A percentile compares a stretch with the other conserved stretches of the same genome.
These are phyloP conservation scores for Gentiana dahurica DNA, from an alignment of 257 asterid genomes.

Conservation along the genomic window DNA sequence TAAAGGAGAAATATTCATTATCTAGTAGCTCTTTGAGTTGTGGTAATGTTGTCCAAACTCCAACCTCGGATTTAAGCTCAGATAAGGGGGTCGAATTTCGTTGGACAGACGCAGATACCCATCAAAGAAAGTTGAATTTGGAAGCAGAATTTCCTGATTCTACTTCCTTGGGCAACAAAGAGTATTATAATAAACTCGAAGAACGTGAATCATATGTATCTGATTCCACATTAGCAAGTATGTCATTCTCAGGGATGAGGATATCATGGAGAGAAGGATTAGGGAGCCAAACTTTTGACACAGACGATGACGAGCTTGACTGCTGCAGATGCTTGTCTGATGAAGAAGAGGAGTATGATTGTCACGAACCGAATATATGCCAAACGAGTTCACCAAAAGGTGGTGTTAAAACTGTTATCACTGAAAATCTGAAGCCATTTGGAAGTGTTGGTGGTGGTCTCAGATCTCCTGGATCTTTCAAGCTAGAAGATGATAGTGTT, in stretches of 20 bases:
- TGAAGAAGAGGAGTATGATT: slow-evolving; percentile 52
- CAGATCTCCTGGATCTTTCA: slow-evolving; percentile 34
- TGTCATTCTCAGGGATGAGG: slow-evolving; percentile 41
- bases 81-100: slow-evolving; percentile 13
- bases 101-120: slow-evolving; percentile 15
- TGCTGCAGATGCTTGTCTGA: slow-evolving; percentile 65
- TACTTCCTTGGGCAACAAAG: slow-evolving; percentile 1
- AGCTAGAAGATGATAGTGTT: slow-evolving; percentile 33
- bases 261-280: slow-evolving; percentile 72
- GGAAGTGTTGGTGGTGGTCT: slow-evolving; percentile 9
- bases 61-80: slow-evolving; percentile 36
- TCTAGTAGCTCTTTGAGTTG: slow-evolving; percentile 30
- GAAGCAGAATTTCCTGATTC: slow-evolving; percentile 17
- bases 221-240: slow-evolving; percentile 34
- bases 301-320: slow-evolving; percentile 61
- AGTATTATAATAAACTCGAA: slow-evolving; percentile 10
- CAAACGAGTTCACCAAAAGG: slow-evolving; percentile 8
- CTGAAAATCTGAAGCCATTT: slow-evolving; percentile 13
- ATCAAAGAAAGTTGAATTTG: slow-evolving; percentile 13
- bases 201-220: slow-evolving; percentile 45
- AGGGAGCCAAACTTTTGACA: slow-evolving; percentile 19
- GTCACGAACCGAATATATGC: slow-evolving; percentile 9
- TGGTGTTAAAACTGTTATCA: slow-evolving; percentile 6
- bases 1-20: slow-evolving; percentile 17
- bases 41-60: slow-evolving; percentile 66